phyloP scores from a whole-genome alignment of 768 basidiomycete genomes.

The Mycena amicta region DNA sequence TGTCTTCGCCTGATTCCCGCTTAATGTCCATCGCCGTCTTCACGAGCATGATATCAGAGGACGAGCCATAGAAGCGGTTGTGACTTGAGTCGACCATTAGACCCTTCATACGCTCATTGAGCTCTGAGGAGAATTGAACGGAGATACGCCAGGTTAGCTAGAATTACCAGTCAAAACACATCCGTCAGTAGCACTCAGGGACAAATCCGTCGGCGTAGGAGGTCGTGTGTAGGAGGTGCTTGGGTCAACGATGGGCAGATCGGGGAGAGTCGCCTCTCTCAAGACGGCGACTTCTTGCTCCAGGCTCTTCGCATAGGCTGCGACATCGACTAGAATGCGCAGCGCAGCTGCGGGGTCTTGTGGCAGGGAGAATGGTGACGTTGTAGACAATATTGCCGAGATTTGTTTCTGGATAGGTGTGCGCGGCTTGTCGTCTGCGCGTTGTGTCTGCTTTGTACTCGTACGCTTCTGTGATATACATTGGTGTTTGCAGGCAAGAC shows the following conservation, averaged over 20 bases:
- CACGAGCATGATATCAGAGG: constrained; percentile 39
- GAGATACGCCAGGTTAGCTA: neutral
- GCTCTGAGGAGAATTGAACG: constrained; percentile 3
- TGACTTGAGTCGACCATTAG: constrained; percentile 19
- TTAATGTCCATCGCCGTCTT: constrained; percentile 24
- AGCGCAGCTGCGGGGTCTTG: constrained; percentile 10
- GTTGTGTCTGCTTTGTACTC: neutral
- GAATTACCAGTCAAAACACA: constrained; percentile 14
- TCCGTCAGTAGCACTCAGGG: constrained; percentile 16
- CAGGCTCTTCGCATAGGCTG: constrained; percentile 13
- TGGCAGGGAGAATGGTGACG: constrained; percentile 11
- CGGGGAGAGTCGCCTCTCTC: constrained; percentile 8
- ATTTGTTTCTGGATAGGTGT: constrained; percentile 15
- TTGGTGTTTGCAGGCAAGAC: neutral
- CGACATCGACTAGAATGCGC: constrained; percentile 11
- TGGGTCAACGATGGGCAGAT: constrained; percentile 10
- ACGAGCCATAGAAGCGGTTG: constrained; percentile 22
- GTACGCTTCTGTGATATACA: neutral
- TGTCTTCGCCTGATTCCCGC: constrained; percentile 9
- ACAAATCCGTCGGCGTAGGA: constrained; percentile 19
- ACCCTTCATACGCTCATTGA: constrained; percentile 20
- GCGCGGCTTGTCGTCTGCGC: neutral
- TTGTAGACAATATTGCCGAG: constrained; percentile 18
- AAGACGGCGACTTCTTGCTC: constrained; percentile 18
- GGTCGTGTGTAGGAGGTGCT: constrained; percentile 14